Base-by-base conservation (phyloP, 2,329 filamentous ascomycete genomes). In the Colletotrichum phormii region DNA sequence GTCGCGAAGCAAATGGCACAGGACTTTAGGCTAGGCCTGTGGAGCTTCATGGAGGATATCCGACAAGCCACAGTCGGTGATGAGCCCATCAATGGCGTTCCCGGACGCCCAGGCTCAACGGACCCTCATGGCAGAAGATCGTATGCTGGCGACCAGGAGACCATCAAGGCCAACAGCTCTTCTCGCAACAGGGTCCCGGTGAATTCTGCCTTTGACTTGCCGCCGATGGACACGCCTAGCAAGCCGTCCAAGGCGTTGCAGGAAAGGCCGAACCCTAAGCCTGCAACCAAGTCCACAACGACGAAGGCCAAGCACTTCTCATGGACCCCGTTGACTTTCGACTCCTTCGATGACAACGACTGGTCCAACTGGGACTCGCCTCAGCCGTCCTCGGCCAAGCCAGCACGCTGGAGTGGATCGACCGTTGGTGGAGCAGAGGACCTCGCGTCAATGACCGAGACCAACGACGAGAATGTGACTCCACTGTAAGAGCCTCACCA, bases 61-160 rank as follows among this genome's bases (percentile, higher is more conserved):
- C 90, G 95, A 76, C 97, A 98, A 82, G 97, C 96, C 15, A 98
- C 97, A 0, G 95, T 99, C 7, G 97, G 97, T 29, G 97, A 99
- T 67, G 97, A 99, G 84, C 94, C 92, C 18, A 90, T 95, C 75
- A 91, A 87, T 73, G 92, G 90, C 15, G 80, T 75, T 46, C 66
- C 37, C 76, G 77, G 63, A 76, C 68, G 68, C n/a, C 59, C 62
- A 9, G 66, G 61, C 51, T 65, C 64, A 13, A 66, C 67, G 3
- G 73, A 74, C 26, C 51, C 57, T 15, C 26, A 66, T 9, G 65
- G 61, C 18, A 64, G 72, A 33, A 74, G 68, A 37, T 69, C 62
- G 58, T 71, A 64, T 49, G 75, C 78, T 49, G 80, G 78, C 42
- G 82, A 86, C 66, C 85, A 87, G 75, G 84, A 87, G 73, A 88